A percentile compares a stretch with the other conserved stretches of the same genome.
phyloP scores from a whole-genome alignment of 305 asterid species.

The Fraxinus nigra region DNA sequence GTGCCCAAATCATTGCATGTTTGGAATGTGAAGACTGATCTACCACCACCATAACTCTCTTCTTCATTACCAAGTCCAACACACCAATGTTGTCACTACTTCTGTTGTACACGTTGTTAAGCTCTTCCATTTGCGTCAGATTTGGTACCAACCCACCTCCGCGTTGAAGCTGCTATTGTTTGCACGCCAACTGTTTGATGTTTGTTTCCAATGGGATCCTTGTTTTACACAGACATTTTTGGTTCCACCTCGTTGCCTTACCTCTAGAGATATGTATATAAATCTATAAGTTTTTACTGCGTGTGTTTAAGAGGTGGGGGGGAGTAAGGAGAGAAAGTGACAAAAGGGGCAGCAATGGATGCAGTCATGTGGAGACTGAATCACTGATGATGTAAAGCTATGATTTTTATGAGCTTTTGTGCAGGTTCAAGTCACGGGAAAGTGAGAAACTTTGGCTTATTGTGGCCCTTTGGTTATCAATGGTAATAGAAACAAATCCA shows the following conservation, averaged over 20 bases:
- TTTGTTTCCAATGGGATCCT: slow-evolving; percentile 42
- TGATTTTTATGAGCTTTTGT: background rate
- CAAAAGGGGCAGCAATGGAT: background rate
- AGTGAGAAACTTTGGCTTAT: background rate
- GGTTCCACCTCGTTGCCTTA: background rate
- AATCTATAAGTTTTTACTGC: background rate
- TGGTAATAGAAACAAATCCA: background rate
- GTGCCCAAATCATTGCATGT: slow-evolving; percentile 97
- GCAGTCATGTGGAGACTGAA: background rate
- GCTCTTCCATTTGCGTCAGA: slow-evolving; percentile 54
- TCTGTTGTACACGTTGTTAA: slow-evolving; percentile 21
- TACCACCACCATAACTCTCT: slow-evolving; percentile 91
- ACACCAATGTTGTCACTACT: slow-evolving; percentile 32
- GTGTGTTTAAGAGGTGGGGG: background rate
- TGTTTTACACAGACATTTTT: slow-evolving; percentile 58
- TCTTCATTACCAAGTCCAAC: slow-evolving; percentile 45
- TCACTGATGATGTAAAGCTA: background rate
- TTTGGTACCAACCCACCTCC: slow-evolving; percentile 3
- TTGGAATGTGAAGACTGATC: slow-evolving; percentile 63
- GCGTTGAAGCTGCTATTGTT: background rate
- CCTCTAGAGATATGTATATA: background rate
- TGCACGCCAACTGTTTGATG: slow-evolving; percentile 54
- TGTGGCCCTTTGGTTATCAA: background rate
- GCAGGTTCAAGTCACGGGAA: background rate
- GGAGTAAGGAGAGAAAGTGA: background rate